phyloP scores from a whole-genome alignment of 331 rosid species.

The Stylosanthes scabra region DNA sequence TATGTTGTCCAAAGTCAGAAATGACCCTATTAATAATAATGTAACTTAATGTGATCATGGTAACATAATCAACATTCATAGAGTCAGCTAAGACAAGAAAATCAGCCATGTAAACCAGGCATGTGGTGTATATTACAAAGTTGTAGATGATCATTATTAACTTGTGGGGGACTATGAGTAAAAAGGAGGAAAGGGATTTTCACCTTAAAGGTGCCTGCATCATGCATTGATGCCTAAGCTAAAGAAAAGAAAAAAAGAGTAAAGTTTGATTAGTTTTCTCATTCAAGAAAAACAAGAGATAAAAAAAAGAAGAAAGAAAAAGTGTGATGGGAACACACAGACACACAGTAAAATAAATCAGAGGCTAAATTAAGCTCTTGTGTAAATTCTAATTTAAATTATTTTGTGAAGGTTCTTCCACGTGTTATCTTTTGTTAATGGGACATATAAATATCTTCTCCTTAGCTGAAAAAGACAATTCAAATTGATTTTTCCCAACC shows the following conservation, averaged over 20 bases:
- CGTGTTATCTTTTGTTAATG: not conserved
- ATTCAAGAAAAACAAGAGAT: too few species aligned
- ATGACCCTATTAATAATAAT: constrained; percentile 32
- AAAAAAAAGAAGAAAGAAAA: too few species aligned
- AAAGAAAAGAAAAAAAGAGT: too few species aligned
- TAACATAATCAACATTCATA: too few species aligned
- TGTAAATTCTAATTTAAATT: not conserved
- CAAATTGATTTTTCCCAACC: not conserved
- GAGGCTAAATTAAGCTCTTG: not conserved
- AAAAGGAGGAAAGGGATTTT: too few species aligned
- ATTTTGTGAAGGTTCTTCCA: too few species aligned
- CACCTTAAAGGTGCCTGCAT: too few species aligned
- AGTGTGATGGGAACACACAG: not conserved
- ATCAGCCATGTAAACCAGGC: too few species aligned
- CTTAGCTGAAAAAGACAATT: not conserved
- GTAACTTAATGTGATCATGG: constrained; percentile 30
- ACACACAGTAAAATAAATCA: not conserved
- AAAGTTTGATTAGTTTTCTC: too few species aligned
- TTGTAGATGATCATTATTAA: not conserved
- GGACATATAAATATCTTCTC: not conserved
- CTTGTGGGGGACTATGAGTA: not conserved
- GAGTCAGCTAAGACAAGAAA: too few species aligned
- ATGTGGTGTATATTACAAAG: too few species aligned
- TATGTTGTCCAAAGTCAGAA: constrained; percentile 43
- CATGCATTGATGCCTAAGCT: too few species aligned